phyloP scores from a whole-genome alignment of 768 basidiomycete genomes.

The Russula sp. region DNA sequence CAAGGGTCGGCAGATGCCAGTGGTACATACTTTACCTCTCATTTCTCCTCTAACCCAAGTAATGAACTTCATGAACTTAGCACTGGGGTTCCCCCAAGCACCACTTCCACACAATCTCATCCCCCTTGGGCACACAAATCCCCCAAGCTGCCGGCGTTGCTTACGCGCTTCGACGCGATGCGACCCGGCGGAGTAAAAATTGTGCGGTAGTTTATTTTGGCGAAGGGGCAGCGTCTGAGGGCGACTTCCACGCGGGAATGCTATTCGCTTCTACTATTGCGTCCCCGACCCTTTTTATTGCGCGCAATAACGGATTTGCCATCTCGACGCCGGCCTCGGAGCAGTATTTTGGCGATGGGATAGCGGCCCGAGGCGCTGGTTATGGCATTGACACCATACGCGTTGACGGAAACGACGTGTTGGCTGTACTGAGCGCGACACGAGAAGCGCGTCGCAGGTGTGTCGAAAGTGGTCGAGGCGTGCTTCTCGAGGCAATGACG shows the following conservation, averaged over 20 bases:
- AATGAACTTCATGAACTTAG: conserved; percentile 36
- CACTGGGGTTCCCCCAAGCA: conserved; percentile 81
- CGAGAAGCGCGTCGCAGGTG: conserved; percentile 66
- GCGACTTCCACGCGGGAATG: conserved; percentile 92
- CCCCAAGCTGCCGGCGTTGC: conserved; percentile 93
- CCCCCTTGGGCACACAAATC: conserved; percentile 89
- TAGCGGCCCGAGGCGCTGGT: conserved; percentile 84
- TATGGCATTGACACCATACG: conserved; percentile 90
- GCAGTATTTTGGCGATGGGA: conserved; percentile 90
- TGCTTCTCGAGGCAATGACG: conserved; percentile 85
- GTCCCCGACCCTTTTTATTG: conserved; percentile 67
- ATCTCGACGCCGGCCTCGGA: conserved; percentile 89
- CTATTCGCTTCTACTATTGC: conserved; percentile 73
- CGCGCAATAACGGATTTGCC: conserved; percentile 86
- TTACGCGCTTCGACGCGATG: conserved; percentile 80
- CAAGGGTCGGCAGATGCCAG: conserved; percentile 92
- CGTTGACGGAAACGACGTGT: conserved; percentile 89
- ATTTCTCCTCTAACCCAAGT: neutral
- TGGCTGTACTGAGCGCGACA: conserved; percentile 74
- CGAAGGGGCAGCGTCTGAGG: conserved; percentile 91
- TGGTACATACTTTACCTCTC: conserved; percentile 43
- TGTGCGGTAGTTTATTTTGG: conserved; percentile 90
- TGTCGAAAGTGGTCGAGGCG: conserved; percentile 73
- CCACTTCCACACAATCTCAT: conserved; percentile 94
- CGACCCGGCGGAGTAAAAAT: conserved; percentile 56